Conservation (phyloP, 2,329 filamentous ascomycete species). For the Coniochaeta sp. region DNA sequence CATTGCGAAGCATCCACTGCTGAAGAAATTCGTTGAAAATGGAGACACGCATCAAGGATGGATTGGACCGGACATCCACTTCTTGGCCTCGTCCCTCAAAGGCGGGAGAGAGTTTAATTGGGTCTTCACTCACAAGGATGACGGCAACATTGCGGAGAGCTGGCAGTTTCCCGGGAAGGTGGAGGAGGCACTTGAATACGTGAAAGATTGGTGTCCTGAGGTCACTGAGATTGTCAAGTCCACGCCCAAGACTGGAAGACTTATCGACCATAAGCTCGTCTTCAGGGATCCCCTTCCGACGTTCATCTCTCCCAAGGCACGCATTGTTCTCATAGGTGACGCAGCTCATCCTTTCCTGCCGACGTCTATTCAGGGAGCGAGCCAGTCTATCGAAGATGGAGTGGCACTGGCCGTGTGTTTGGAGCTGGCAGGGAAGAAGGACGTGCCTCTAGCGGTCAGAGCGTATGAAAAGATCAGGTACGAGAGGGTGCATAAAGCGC, state of each 20-base stretch:
- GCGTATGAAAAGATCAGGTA: constrained; percentile 23
- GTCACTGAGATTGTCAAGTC: constrained; percentile 30
- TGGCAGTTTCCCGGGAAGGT: constrained; percentile 35
- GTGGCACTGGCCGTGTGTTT: constrained; percentile 27
- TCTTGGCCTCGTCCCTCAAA: constrained; percentile 43
- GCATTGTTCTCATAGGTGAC: constrained; percentile 31
- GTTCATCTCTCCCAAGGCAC: constrained; percentile 23
- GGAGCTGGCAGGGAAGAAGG: constrained; percentile 10
- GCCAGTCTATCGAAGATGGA: constrained; percentile 33
- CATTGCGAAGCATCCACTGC: constrained; percentile 35
- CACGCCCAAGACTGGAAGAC: constrained; percentile 12
- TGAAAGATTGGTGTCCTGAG: constrained; percentile 30
- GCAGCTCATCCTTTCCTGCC: constrained; percentile 32
- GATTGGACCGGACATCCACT: constrained; percentile 43
- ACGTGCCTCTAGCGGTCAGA: constrained; percentile 17
- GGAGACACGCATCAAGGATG: constrained; percentile 44
- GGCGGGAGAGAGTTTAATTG: constrained; percentile 43
- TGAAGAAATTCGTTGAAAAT: constrained; percentile 34
- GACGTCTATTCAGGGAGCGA: constrained; percentile 30
- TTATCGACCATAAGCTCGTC: constrained; percentile 19
- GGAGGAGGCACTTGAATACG: constrained; percentile 32
- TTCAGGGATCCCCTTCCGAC: constrained; percentile 22
- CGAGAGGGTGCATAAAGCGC: constrained; percentile 19
- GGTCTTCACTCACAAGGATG: constrained; percentile 41
- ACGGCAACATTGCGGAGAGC: constrained; percentile 37